Evolutionary conservation across 345 rosid genomes (phyloP).

Genomic region (Hibiscus mutabilis): DNA sequence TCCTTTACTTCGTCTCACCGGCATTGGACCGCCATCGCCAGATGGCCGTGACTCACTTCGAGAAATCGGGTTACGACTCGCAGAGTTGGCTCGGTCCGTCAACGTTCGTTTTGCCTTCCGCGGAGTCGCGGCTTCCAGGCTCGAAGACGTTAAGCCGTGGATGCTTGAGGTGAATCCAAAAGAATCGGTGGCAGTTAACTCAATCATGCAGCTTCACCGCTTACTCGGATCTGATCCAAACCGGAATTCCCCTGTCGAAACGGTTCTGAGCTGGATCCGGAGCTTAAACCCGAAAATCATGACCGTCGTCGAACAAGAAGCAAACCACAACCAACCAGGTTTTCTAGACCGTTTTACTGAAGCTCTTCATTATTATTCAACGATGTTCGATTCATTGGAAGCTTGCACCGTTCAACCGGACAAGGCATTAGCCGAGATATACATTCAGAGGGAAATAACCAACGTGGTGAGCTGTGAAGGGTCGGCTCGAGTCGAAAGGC

Average conservation of each 20-base stretch:
- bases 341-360: slow-evolving; percentile 71
- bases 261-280: slow-evolving; percentile 50
- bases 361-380: slow-evolving; percentile 74
- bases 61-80: slow-evolving; percentile 58
- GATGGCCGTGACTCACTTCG: slow-evolving; percentile 68
- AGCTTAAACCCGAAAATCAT: slow-evolving; percentile 57
- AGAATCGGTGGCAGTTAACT: slow-evolving; percentile 76
- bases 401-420: slow-evolving; percentile 45
- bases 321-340: slow-evolving; percentile 58
- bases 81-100: slow-evolving; percentile 63
- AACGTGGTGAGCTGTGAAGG: slow-evolving; percentile 75
- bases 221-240: slow-evolving; percentile 34
- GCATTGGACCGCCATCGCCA: slow-evolving; percentile 67
- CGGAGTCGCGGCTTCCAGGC: too few relatives aligned
- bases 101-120: slow-evolving; percentile 70
- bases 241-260: slow-evolving; percentile 33
- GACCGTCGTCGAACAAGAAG: slow-evolving; percentile 80
- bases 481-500: slow-evolving; percentile 59
- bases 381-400: slow-evolving; percentile 79
- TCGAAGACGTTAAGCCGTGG: slow-evolving; percentile 74
- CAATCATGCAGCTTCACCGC: slow-evolving; percentile 74
- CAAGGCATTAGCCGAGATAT: slow-evolving; percentile 61
- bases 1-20: slow-evolving; percentile 66
- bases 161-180: slow-evolving; percentile 62
- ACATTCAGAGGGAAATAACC: slow-evolving; percentile 58